Base-by-base conservation (phyloP, 257 asterid genomes). In the Solanum acaule region DNA sequence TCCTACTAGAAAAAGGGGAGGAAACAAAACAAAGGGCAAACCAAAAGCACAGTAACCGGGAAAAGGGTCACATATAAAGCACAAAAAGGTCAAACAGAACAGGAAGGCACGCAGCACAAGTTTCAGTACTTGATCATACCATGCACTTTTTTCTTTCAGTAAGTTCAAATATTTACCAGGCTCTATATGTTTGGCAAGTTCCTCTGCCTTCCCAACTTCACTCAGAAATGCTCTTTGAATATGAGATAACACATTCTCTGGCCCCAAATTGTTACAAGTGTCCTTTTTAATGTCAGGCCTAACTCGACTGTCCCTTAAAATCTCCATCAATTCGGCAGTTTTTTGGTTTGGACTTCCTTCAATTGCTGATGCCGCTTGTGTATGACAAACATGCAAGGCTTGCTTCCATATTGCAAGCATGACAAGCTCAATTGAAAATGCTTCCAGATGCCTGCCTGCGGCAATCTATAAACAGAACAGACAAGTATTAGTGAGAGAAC, bases 381-480 rank as follows among this genome's bases (percentile, higher is more conserved):
- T 90, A 85, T 94, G 96, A 90, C 96, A 95, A 40, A 95, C 90
- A 88, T 93, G 89, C 89, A 96, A 87, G 18, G 98, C 98, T 91
- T 96, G 96, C 93, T 96, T 96, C 99, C 99, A 94, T 89, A 94
- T 93, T 87, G 99, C 98, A 91, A 96, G 98, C 92, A 92, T 90
- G 73, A 95, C 96, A 79, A 96, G 96, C 93, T 95, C 98, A 88
- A 94, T 76, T 44, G 98, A 94, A 88, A 96, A 96, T 89, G 98
- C 98, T 90, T 95, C 98, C 87, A 96, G 91, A 56, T 92, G 94
- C 61, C 87, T 93, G 87, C 93, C 94, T 88, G 93, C 90, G 89
- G 91, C 93, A 83, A 92, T 88, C 99, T 95, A 46, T 49, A 61
- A 87, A 90, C 37, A 72, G 63, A 83, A 77, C 86, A 84, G 75